Conservation (phyloP, 345 rosid genomes). For the Durio zibethinus region DNA sequence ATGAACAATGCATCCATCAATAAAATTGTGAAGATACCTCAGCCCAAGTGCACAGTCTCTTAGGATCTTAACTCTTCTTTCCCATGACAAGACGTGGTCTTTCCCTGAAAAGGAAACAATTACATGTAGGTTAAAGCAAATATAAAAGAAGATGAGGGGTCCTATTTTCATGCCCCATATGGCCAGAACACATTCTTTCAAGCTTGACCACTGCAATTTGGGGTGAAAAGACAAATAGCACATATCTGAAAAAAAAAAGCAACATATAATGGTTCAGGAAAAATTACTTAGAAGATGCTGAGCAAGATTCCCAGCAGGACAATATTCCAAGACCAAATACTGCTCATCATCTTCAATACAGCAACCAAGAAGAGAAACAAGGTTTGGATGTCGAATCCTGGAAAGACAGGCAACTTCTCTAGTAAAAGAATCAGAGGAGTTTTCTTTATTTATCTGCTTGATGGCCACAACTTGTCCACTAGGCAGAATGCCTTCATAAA, state of each 20-base stretch:
- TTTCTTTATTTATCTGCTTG: constrained; percentile 46
- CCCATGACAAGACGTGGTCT: constrained; percentile 48
- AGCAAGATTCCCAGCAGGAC: constrained; percentile 54
- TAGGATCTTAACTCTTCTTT: constrained; percentile 53
- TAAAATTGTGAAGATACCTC: constrained; percentile 51
- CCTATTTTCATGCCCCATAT: neutral
- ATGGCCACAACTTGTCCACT: constrained; percentile 59
- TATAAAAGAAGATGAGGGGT: neutral
- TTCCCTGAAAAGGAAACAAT: constrained; percentile 34
- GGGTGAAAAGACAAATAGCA: neutral
- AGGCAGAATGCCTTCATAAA: constrained; percentile 56
- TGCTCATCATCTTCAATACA: constrained; percentile 51
- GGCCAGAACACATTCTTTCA: neutral
- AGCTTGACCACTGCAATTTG: neutral
- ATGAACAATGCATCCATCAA: constrained; percentile 69
- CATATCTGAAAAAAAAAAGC: too few species aligned
- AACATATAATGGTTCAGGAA: neutral
- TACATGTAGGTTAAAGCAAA: too few species aligned
- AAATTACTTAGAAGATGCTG: constrained; percentile 51
- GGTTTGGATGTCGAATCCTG: constrained; percentile 53
- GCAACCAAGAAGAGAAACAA: constrained; percentile 58
- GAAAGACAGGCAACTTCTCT: constrained; percentile 64
- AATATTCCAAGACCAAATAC: constrained; percentile 61
- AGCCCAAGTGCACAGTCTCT: constrained; percentile 53
- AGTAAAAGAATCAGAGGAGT: constrained; percentile 38